Conservation (phyloP, 805 yeast genomes). For the Isabelozyma heimii region DNA sequence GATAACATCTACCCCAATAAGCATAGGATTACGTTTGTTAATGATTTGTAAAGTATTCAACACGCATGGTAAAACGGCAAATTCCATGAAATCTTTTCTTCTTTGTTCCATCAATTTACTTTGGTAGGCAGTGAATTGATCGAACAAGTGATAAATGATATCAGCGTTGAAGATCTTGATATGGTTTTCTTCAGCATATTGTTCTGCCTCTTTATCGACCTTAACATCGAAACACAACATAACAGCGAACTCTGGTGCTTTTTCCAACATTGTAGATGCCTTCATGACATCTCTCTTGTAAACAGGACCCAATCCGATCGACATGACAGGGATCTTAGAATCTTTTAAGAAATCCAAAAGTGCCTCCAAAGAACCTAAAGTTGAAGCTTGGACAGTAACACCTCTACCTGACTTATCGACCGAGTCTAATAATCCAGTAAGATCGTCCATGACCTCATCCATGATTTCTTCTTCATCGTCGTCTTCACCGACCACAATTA, state of each 20-base stretch:
- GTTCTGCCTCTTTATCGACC: conserved; percentile 97
- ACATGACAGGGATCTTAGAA: conserved; percentile 99
- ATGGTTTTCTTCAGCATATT: conserved; percentile 91
- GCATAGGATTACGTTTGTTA: conserved; percentile 98
- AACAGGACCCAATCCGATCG: conserved; percentile 97
- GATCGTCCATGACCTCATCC: conserved; percentile 99
- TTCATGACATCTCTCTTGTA: conserved; percentile 98
- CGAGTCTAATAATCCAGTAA: conserved; percentile 89
- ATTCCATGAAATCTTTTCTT: conserved; percentile 82
- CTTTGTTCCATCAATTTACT: conserved; percentile 81
- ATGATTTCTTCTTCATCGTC: conserved; percentile 96
- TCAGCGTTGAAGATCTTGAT: conserved; percentile 93
- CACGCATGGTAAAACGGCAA: conserved; percentile 94
- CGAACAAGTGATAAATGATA: conserved; percentile 94
- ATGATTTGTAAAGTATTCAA: conserved; percentile 92
- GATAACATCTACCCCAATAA: conserved; percentile 94
- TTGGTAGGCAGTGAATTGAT: conserved; percentile 91
- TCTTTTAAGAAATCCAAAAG: conserved; percentile 93
- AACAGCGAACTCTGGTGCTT: conserved; percentile 93
- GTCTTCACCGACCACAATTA: conserved; percentile 91
- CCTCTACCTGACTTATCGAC: conserved; percentile 95
- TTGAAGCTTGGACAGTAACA: conserved; percentile 97
- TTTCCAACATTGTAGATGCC: conserved; percentile 94
- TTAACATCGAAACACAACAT: conserved; percentile 98
- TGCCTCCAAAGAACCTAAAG: conserved; percentile 97